Base-by-base conservation (phyloP, 495 filamentous ascomycete genomes). In the Pyrenula aspistea region DNA sequence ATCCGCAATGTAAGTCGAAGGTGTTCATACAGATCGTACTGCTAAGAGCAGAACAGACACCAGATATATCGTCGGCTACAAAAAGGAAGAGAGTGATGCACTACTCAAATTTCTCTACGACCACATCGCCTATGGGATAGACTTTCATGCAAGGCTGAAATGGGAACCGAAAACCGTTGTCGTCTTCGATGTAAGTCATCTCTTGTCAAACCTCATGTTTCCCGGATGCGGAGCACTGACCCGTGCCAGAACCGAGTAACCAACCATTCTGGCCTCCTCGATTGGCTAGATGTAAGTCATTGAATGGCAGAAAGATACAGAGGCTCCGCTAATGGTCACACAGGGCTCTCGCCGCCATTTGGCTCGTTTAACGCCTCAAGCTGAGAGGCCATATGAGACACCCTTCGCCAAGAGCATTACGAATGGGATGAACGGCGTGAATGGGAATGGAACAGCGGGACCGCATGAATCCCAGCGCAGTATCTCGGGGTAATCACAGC, bases 41-140 rank as follows among this genome's bases (percentile, higher is more conserved):
- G 25, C 62, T 65, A 55, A 67, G 54, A 11, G 10, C 12, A 2
- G 51, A 8, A 15, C 51, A 88, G 84, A 86, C 70, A 89, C 84
- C 36, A 80, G 80, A 42, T 70, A 79, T 55, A 88, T 90, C 58
- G 78, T 90, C 2, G 86, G 87, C 10, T 77, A 82, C 24, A 91
- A 89, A 68, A 82, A 83, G 65, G 86, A 89, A 61, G 89, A 91
- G 62, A 85, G 84, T 47, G 85, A 93, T 54, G 75, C 71, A n/a
- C 71, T 92, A 19, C 73, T 93, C 59, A 91, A 93, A 62, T 95
- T 95, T 73, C 73, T 96, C 11, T 93, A 88, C 73, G 83, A 92
- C 67, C 91, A 95, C 65, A 83, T 94, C 47, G 81, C 85, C 2
- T 82, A 77, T 22, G 87, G 91, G 15, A 82, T 85, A 61, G 90